A percentile compares a stretch with the other conserved stretches of the same genome.
Conservation (phyloP, 2,329 filamentous ascomycete species). For the Trematosphaeria pertusa region DNA sequence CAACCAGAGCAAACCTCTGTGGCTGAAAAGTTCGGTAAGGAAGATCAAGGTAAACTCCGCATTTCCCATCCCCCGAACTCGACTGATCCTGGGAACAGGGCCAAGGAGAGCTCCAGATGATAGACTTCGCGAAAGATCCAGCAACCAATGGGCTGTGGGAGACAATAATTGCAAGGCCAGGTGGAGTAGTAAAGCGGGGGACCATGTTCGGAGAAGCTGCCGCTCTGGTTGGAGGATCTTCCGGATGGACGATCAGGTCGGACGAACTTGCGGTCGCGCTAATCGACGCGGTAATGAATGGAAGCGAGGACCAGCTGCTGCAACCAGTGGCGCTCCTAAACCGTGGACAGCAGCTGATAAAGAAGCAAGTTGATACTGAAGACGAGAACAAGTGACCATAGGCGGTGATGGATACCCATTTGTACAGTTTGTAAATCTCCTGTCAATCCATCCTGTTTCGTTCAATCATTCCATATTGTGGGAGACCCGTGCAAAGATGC, state of each 20-base stretch:
- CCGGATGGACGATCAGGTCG: slow-evolving; percentile 22
- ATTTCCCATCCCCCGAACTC: too few relatives aligned
- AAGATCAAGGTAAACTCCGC: slow-evolving; percentile 25
- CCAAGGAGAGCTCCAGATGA: slow-evolving; percentile 20
- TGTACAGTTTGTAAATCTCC: too few relatives aligned
- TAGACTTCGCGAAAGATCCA: slow-evolving; percentile 22
- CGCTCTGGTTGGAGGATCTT: slow-evolving; percentile 18
- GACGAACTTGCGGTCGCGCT: slow-evolving; percentile 26
- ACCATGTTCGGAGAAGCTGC: slow-evolving; percentile 16
- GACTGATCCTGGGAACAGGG: too few relatives aligned
- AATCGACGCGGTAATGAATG: slow-evolving; percentile 18
- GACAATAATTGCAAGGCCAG: slow-evolving; percentile 22
- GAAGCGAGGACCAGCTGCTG: slow-evolving; percentile 19
- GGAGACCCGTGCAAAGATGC: too few relatives aligned
- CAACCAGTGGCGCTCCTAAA: slow-evolving; percentile 9
- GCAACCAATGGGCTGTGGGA: slow-evolving; percentile 17
- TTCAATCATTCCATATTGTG: too few relatives aligned
- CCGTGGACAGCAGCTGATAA: slow-evolving; percentile 13
- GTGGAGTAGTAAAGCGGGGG: slow-evolving; percentile 16
- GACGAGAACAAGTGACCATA: too few relatives aligned
- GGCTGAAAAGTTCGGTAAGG: slow-evolving; percentile 17
- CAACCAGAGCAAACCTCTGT: too few relatives aligned
- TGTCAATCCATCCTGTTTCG: too few relatives aligned
- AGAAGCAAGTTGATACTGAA: too few relatives aligned
- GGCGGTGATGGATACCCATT: too few relatives aligned